phyloP scores from a whole-genome alignment of 23 red algal species.

The Chondrus crispus region DNA sequence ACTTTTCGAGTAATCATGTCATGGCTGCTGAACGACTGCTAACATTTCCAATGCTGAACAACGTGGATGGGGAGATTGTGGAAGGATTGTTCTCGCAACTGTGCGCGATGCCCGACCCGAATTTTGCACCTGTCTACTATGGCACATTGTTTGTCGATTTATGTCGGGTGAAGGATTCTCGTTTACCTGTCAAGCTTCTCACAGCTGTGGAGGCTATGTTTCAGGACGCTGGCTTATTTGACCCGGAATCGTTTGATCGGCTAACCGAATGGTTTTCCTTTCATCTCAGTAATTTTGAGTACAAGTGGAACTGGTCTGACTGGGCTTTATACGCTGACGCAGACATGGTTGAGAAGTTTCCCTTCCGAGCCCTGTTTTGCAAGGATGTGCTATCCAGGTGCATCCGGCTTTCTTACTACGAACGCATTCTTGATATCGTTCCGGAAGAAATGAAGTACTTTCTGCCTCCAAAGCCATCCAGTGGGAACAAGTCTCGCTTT shows the following conservation, averaged over 20 bases:
- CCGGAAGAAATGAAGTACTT: constrained; percentile 67
- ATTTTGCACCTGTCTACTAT: constrained; percentile 74
- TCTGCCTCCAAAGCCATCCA: constrained; percentile 36
- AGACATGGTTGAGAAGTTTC: constrained; percentile 67
- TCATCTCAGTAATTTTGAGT: constrained; percentile 94
- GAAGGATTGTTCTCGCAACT: constrained; percentile 74
- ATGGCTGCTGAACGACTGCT: constrained; percentile 54
- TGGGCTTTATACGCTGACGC: constrained; percentile 79
- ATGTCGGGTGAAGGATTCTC: constrained; percentile 81
- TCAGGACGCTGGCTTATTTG: constrained; percentile 49
- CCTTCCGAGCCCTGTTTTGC: constrained; percentile 73
- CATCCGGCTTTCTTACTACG: constrained; percentile 76
- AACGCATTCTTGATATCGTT: constrained; percentile 52
- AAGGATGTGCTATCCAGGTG: constrained; percentile 69
- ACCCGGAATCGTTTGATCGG: constrained; percentile 86
- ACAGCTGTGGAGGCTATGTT: constrained; percentile 84
- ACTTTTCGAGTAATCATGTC: constrained; percentile 58
- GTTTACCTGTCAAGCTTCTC: constrained; percentile 74
- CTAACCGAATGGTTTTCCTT: constrained; percentile 91
- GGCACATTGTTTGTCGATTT: constrained; percentile 89
- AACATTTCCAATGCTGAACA: constrained; percentile 45
- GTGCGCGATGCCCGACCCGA: constrained; percentile 57
- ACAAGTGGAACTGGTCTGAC: constrained; percentile 94
- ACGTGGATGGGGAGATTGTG: constrained; percentile 63
- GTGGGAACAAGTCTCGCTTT: constrained; percentile 37